Evolutionary conservation across 179 eudicot genomes (phyloP), one percentile per base, ranked within the genome.

Genomic region (Beta corolliflora): DNA sequence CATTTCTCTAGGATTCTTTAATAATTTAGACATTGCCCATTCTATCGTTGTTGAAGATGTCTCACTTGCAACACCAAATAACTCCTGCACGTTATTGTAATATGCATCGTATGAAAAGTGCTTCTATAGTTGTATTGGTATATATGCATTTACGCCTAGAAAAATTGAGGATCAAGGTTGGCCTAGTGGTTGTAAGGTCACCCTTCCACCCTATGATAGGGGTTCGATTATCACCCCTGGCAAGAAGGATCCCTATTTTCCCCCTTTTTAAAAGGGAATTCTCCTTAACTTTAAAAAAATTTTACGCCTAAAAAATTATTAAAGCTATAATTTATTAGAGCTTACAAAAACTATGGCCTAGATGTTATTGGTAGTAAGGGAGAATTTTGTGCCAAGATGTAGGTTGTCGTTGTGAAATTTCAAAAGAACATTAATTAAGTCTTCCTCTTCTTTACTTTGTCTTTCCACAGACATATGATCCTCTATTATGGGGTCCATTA

Each of bases 1-100:
- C 83, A 86, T 76, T 8, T 63, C 75, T 58, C 9, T n/a, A 6
- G 81, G 83, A 48, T 76, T 76, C 60, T 48, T 81, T 9, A 84
- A 18, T 69, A 86, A 18, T 65, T 86, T 83, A 6, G 83, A 45
- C 71, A 83, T 81, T n/a, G 84, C 80, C 82, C 84, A 80, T n/a
- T 52, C 86, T 23, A 80, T 15, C 13, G 56, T 10, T 1, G 84
- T 29, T 52, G 84, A 69, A 15, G 82, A 55, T 13, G 81, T 69
- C 16, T 80, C 79, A 25, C 46, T 79, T 58, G 75, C 75, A 2
- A 59, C 79, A 15, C 68, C 69, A 23, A 81, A 75, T 19, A 68
- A 21, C 41, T 64, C 68, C 68, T 64, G 25, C 14, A 64, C 16
- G 18, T 18, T 60, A 18, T 18, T n/a, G 65, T 48, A 48, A 48